A percentile compares a stretch with the other conserved stretches of the same genome.
These are phyloP conservation scores for Eucalyptus sp. DNA, from an alignment of 345 rosid genomes.

Conservation along the genomic window DNA sequence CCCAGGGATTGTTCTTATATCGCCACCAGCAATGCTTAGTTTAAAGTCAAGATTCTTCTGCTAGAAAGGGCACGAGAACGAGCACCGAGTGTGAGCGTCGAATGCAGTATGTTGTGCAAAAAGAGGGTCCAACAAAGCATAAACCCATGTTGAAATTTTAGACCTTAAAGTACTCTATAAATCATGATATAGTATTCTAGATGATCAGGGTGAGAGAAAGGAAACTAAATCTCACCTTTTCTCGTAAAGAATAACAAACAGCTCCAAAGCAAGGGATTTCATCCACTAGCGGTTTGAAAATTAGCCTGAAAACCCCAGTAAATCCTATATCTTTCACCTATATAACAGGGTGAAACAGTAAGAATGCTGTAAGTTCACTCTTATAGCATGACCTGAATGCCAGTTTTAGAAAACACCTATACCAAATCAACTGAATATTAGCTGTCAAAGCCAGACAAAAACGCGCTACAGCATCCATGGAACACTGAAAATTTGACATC, in stretches of 20 bases:
- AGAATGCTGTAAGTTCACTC: not conserved
- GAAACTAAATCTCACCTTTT: constrained; percentile 32
- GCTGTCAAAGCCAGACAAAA: not conserved
- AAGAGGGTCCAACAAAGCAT: not conserved
- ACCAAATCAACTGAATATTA: not conserved
- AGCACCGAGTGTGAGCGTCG: not conserved
- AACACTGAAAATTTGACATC: not conserved
- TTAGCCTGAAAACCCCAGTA: constrained; percentile 90
- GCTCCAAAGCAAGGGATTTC: constrained; percentile 93
- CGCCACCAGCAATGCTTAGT: constrained; percentile 72
- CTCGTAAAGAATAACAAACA: constrained; percentile 60
- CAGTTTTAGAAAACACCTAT: not conserved
- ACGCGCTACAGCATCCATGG: not conserved
- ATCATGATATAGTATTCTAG: not conserved
- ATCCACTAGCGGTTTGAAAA: constrained; percentile 75
- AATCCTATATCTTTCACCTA: constrained; percentile 86
- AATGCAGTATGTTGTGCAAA: not conserved
- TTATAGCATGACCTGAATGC: not conserved
- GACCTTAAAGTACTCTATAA: not conserved
- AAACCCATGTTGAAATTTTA: not conserved
- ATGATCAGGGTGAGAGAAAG: not conserved
- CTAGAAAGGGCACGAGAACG: not conserved
- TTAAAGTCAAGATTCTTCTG: constrained; percentile 81
- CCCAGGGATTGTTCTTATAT: constrained; percentile 73
- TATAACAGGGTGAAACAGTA: not conserved